phyloP scores from a whole-genome alignment of 257 asterid species.

The Przewalskia tangutica region DNA sequence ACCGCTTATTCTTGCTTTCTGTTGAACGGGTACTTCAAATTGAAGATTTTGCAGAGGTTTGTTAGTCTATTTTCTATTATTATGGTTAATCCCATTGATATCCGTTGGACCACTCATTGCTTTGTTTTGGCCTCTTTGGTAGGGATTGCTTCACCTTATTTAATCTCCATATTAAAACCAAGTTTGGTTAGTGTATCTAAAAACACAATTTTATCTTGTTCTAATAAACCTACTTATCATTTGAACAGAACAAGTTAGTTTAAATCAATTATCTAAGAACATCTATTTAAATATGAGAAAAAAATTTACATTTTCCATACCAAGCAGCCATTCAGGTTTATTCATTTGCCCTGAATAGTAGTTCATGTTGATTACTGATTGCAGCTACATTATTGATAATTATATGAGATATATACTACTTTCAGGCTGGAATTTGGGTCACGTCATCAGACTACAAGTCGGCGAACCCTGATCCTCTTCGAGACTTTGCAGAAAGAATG shows the following conservation, averaged over 20 bases:
- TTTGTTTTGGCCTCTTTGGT: neutral
- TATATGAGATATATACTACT: neutral
- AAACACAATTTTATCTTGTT: neutral
- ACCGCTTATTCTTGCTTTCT: constrained; percentile 42
- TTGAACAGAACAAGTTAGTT: neutral
- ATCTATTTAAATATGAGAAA: neutral
- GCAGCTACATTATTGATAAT: neutral
- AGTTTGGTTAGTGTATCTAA: neutral
- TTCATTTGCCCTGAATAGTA: neutral
- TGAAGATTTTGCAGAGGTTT: constrained; percentile 87
- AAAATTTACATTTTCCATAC: neutral
- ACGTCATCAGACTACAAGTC: constrained; percentile 50
- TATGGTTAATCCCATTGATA: constrained; percentile 2
- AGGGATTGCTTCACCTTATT: neutral
- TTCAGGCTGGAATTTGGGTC: constrained; percentile 79
- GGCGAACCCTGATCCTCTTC: constrained; percentile 89
- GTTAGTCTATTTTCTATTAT: constrained; percentile 14
- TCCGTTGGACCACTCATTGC: neutral
- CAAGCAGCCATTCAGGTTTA: neutral
- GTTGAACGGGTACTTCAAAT: constrained; percentile 73
- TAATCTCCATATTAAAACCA: neutral
- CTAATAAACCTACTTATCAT: neutral
- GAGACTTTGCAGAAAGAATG: constrained; percentile 70
- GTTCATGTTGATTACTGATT: neutral
- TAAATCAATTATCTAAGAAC: neutral